phyloP scores from a whole-genome alignment of 306 rosid species.

The Biancaea sappan region DNA sequence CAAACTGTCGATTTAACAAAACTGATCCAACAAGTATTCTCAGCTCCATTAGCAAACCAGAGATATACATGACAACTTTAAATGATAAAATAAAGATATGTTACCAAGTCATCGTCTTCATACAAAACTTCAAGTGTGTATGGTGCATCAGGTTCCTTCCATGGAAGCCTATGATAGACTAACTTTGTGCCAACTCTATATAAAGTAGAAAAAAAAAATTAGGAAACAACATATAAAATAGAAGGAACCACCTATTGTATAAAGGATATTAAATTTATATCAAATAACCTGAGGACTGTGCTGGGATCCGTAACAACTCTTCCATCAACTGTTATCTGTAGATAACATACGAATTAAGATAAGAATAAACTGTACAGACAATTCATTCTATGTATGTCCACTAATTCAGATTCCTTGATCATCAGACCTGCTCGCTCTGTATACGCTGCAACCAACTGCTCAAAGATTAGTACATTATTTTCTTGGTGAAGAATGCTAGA shows the following conservation, averaged over 20 bases:
- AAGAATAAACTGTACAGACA: slow-evolving; percentile 23
- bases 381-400: slow-evolving; percentile 12
- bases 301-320: slow-evolving; percentile 61
- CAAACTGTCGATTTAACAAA: slow-evolving; percentile 4
- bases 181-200: slow-evolving; percentile 64
- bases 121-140: slow-evolving; percentile 59
- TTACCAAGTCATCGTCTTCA: slow-evolving; percentile 84
- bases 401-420: slow-evolving; percentile 29
- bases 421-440: slow-evolving; percentile 73
- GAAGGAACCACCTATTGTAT: neutral
- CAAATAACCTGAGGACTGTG: slow-evolving; percentile 64
- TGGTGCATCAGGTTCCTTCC: slow-evolving; percentile 92
- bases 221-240: neutral
- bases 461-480: slow-evolving; percentile 33
- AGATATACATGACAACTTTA: neutral
- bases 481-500: neutral
- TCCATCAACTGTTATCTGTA: slow-evolving; percentile 74
- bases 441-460: slow-evolving; percentile 96
- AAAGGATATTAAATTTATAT: neutral
- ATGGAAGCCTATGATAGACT: slow-evolving; percentile 83
- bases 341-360: slow-evolving; percentile 35
- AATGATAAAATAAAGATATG: neutral
- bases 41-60: slow-evolving; percentile 9
- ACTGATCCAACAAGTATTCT: neutral
- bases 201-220: neutral